Base-by-base conservation (phyloP, 768 basidiomycete species). In the Lentinus brumalis region DNA sequence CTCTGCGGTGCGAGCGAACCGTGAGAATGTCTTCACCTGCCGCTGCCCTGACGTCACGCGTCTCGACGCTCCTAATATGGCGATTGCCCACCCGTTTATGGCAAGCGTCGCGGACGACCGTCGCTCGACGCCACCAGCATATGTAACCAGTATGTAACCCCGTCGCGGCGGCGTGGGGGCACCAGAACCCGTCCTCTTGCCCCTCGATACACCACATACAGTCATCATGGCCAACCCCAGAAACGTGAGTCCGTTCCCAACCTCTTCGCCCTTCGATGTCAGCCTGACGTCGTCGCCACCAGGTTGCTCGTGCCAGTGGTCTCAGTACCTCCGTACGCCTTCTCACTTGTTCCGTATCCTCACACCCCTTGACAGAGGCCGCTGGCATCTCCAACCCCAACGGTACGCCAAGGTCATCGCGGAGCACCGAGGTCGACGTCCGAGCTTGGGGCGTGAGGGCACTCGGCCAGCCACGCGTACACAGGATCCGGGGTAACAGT, bases 231-330 rank as follows among this genome's bases (percentile, higher is more conserved):
- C 66, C 50, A 66, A 66, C 60, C 57, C 66, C 8, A 62, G 66
- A 51, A 63, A 66, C 57, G 66, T 66, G 38, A 31, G 62, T 57
- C 3, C n/a, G 9, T 21, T 1, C 47, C n/a, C 15, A 0, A n/a
- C 10, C 31, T 39, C 35, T 35, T 7, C 35, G 11, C 35, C 35
- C 35, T 7, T 11, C 7, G 16, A 12, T 16, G 1, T 11, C 14
- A 5, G 4, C n/a, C 31, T 35, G 35, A 35, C 11, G 11, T 35
- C 35, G 6, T 35, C 11, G 35, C 35, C 26, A 30, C 7, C 49
- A 65, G 64, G 60, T 65, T 38, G 54, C 64, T 61, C 64, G 64
- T n/a, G n/a, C n/a, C n/a, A n/a, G n/a, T 45, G 64, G 60, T 9
- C 46, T 65, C 21, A 65, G 64, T 65, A 8, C 45, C 60, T 46